Evolutionary conservation across 345 rosid species (phyloP).

Genomic region (Boechera stricta): DNA sequence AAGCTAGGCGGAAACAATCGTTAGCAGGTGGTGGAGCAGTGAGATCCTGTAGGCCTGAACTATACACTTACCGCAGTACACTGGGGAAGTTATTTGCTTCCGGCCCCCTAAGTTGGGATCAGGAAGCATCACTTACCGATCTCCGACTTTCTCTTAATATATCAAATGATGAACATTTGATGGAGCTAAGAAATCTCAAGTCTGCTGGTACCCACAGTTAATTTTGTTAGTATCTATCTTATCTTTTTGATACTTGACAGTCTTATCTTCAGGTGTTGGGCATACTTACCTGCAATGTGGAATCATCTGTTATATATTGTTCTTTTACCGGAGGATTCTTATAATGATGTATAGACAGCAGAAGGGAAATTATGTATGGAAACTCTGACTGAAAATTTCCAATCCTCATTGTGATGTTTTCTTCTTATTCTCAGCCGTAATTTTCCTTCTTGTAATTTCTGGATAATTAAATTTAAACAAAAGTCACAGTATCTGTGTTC

Average conservation of each 20-base stretch:
- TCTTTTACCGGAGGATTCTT: constrained; percentile 36
- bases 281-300: constrained; percentile 34
- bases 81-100: constrained; percentile 65
- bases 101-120: constrained; percentile 80
- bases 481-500: background rate
- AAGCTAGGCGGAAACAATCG: constrained; percentile 40
- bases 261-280: constrained; percentile 48
- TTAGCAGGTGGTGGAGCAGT: constrained; percentile 47
- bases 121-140: constrained; percentile 75
- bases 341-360: constrained; percentile 37
- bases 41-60: constrained; percentile 61
- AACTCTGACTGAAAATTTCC: constrained; percentile 16
- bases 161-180: constrained; percentile 79
- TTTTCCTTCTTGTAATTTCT: constrained; percentile 16
- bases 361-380: constrained; percentile 36
- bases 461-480: constrained; percentile 26
- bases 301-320: constrained; percentile 37
- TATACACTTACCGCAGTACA: constrained; percentile 61
- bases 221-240: constrained; percentile 40
- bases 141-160: constrained; percentile 71
- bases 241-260: constrained; percentile 29
- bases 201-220: constrained; percentile 51
- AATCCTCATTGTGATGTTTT: constrained; percentile 15
- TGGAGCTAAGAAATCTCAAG: constrained; percentile 66
- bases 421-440: constrained; percentile 1